Conservation (phyloP, 768 basidiomycete genomes). For the Agrocybe praecox region DNA sequence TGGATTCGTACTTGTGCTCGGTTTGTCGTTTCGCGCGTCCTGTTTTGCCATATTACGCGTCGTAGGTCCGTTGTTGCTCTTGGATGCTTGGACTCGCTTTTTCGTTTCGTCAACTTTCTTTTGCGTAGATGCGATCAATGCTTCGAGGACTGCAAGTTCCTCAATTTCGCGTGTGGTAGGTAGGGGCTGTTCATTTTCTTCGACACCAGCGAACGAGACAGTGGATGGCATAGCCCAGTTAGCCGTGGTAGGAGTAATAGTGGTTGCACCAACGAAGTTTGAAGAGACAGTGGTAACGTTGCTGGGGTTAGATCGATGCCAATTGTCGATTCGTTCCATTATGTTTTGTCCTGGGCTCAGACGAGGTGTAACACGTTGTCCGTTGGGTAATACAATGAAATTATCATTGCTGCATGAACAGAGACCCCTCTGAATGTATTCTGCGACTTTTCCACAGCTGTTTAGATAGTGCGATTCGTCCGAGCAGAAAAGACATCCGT, state of each 20-base stretch:
- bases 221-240: background rate
- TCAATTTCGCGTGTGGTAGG: background rate
- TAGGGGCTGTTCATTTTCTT: background rate
- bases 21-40: background rate
- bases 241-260: too few relatives aligned
- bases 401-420: constrained; percentile 3
- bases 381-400: constrained; percentile 6
- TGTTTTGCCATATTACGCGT: constrained; percentile 1
- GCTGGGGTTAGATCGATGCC: constrained; percentile 1
- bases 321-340: constrained; percentile 14
- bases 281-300: background rate
- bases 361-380: background rate
- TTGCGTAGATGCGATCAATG: background rate
- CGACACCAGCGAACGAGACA: background rate
- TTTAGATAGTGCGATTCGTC: constrained; percentile 2
- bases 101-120: constrained; percentile 7
- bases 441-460: background rate
- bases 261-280: background rate
- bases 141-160: constrained; percentile 1
- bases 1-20: background rate
- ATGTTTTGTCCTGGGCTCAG: constrained; percentile 5
- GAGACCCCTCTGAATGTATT: constrained; percentile 8
- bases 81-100: background rate
- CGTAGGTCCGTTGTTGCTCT: background rate
- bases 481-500: constrained; percentile 9